Evolutionary conservation across 495 filamentous ascomycete genomes (phyloP), one percentile per base, ranked within the genome.

Genomic region (Lindgomyces ingoldianus): DNA sequence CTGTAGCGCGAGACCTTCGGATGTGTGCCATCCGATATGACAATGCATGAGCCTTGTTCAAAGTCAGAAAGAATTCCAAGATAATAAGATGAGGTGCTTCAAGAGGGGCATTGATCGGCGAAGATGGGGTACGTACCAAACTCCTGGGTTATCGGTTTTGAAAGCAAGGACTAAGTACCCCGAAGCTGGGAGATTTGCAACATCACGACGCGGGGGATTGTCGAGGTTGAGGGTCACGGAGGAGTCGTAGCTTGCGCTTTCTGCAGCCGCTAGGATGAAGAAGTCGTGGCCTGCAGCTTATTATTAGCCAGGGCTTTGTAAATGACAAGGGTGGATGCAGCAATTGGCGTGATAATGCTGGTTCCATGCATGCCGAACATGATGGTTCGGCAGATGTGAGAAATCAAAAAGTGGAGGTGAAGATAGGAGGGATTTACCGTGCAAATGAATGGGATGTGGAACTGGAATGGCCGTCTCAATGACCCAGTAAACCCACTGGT

Each of bases 271-370:
- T 9, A 77, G 72, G 16, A 76, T 60, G 48, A 65, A 73, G 60
- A 75, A 77, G 56, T 76, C 74, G 64, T 77, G 75, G 4, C 75
- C 75, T n/a, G n/a, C n/a, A n/a, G n/a, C n/a, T n/a, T n/a, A n/a
- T n/a, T n/a, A n/a, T n/a, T n/a, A n/a, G n/a, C n/a, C n/a, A n/a
- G n/a, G n/a, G n/a, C n/a, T n/a, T n/a, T n/a, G n/a, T n/a, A n/a
- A n/a, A n/a, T n/a, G n/a, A n/a, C n/a, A n/a, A n/a, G n/a, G n/a
- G n/a, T n/a, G n/a, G n/a, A n/a, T n/a, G n/a, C n/a, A n/a, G n/a
- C n/a, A n/a, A n/a, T n/a, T n/a, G n/a, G n/a, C n/a, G n/a, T n/a
- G n/a, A n/a, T n/a, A n/a, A n/a, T n/a, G n/a, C n/a, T n/a, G n/a
- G n/a, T n/a, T n/a, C n/a, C n/a, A n/a, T n/a, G n/a, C n/a, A n/a